A percentile compares a stretch with the other conserved stretches of the same genome.
These are phyloP conservation scores for Dictyophora rubrovolvata DNA, from an alignment of 768 basidiomycete genomes.

Conservation along the genomic window DNA sequence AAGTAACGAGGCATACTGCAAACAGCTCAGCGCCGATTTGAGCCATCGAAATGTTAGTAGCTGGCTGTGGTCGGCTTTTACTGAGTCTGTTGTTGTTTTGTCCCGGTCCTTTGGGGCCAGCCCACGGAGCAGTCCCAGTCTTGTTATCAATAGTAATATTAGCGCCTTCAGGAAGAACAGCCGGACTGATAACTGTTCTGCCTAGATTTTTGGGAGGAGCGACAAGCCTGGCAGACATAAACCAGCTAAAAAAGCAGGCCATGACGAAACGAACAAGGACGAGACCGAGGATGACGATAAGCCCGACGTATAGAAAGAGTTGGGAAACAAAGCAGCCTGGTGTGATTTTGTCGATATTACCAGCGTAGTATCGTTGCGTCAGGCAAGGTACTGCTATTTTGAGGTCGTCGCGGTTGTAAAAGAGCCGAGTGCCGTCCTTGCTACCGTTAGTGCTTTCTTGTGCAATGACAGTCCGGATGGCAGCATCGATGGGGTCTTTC, in stretches of 20 bases:
- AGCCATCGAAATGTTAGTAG: constrained; percentile 70
- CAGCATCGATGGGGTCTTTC: constrained; percentile 70
- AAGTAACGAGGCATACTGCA: constrained; percentile 90
- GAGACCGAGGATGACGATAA: constrained; percentile 84
- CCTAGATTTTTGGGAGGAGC: constrained; percentile 69
- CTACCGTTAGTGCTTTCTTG: constrained; percentile 43
- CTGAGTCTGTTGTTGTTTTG: constrained; percentile 42
- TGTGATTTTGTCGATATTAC: constrained; percentile 92
- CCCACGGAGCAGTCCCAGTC: constrained; percentile 93
- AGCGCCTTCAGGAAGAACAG: constrained; percentile 93
- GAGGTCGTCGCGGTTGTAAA: constrained; percentile 61
- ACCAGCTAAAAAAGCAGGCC: constrained; percentile 98
- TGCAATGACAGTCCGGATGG: constrained; percentile 65
- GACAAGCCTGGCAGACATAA: constrained; percentile 74
- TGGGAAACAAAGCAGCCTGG: constrained; percentile 91
- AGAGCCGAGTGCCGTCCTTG: constrained; percentile 84
- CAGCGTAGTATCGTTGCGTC: constrained; percentile 77
- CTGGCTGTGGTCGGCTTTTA: constrained; percentile 22
- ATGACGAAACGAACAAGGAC: constrained; percentile 88
- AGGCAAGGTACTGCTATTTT: constrained; percentile 70
- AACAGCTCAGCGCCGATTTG: constrained; percentile 95
- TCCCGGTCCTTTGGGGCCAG: constrained; percentile 33
- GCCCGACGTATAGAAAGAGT: constrained; percentile 80
- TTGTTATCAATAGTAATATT: constrained; percentile 88
- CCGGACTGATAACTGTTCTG: constrained; percentile 82